Conservation (phyloP, 805 yeast genomes). For the Cyberlindnera bimundalis region DNA sequence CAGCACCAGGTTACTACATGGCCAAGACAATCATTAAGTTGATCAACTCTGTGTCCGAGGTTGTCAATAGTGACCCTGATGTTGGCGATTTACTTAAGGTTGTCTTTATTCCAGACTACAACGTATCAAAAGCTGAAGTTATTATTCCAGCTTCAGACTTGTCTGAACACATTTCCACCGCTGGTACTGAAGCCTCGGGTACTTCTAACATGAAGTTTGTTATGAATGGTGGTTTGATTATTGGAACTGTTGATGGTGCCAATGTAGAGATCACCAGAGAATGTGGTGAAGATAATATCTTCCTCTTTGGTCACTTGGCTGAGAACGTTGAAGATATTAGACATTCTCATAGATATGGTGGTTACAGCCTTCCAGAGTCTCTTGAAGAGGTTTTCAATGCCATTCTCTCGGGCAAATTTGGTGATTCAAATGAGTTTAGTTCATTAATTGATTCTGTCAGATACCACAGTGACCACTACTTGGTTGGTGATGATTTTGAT, state of each 20-base stretch:
- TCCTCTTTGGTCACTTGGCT: constrained; percentile 85
- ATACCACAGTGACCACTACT: constrained; percentile 77
- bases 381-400: constrained; percentile 60
- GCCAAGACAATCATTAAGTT: constrained; percentile 88
- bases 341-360: constrained; percentile 62
- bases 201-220: constrained; percentile 96
- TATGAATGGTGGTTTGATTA: constrained; percentile 87
- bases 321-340: constrained; percentile 87
- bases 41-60: constrained; percentile 76
- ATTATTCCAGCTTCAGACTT: constrained; percentile 88
- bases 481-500: constrained; percentile 87
- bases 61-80: constrained; percentile 73
- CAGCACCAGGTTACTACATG: constrained; percentile 97
- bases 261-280: constrained; percentile 93
- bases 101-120: constrained; percentile 86
- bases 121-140: constrained; percentile 90
- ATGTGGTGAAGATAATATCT: constrained; percentile 89
- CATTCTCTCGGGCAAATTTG: constrained; percentile 69
- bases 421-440: constrained; percentile 62
- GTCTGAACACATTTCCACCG: constrained; percentile 92
- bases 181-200: constrained; percentile 96
- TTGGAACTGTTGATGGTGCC: constrained; percentile 97
- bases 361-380: constrained; percentile 52
- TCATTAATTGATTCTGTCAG: constrained; percentile 67
- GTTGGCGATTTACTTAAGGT: constrained; percentile 78